Evolutionary conservation across 73 alveolate species (phyloP).

Genomic region (Blepharisma stoltei): DNA sequence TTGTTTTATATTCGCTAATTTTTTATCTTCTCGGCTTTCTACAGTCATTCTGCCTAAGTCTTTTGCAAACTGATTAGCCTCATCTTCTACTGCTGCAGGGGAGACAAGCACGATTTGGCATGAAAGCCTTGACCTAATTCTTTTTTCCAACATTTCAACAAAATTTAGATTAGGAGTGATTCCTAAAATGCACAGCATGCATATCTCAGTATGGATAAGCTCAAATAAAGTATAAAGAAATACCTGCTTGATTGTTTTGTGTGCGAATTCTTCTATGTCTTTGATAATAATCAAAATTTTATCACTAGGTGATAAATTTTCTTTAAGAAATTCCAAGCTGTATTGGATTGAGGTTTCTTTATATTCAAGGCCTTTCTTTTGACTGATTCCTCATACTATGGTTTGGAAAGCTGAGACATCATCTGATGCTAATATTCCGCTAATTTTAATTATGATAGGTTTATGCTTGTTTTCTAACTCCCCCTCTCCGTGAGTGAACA

Average conservation of each 20-base stretch:
- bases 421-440: no score
- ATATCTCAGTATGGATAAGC: background rate
- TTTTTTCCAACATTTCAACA: slow-evolving; percentile 18
- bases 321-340: no score
- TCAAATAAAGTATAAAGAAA: slow-evolving; percentile 5
- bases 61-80: background rate
- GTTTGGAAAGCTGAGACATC: no score
- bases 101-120: slow-evolving; percentile 1
- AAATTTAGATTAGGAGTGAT: slow-evolving; percentile 5
- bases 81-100: background rate
- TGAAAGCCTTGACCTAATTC: slow-evolving; percentile 9
- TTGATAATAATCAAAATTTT: slow-evolving; percentile 6
- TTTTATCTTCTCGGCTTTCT: background rate
- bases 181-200: slow-evolving; percentile 13
- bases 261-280: slow-evolving; percentile 18
- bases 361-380: no score
- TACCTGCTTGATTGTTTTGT: background rate
- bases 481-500: no score
- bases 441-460: no score
- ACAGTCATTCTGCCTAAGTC: no score
- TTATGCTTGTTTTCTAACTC: no score
- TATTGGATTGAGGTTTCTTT: no score
- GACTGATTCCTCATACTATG: no score
- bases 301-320: no score
- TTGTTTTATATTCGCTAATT: background rate